phyloP scores from a whole-genome alignment of 805 yeast species.

The Wickerhamomyces bovis region DNA sequence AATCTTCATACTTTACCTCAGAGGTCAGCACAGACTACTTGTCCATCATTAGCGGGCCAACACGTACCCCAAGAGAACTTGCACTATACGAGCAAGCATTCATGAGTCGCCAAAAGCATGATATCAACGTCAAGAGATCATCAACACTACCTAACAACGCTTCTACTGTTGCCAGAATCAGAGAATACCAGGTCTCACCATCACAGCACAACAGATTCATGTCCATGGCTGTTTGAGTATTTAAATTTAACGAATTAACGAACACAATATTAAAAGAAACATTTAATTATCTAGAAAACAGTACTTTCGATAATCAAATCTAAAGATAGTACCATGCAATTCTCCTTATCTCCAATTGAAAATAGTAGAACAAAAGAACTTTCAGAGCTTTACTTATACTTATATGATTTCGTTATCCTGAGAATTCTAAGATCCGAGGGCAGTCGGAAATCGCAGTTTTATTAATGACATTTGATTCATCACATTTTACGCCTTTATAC shows the following conservation, averaged over 20 bases:
- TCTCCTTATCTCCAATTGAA: too few species aligned
- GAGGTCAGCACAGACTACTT: constrained; percentile 8
- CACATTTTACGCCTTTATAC: too few species aligned
- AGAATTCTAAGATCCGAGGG: background rate
- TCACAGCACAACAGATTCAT: constrained; percentile 8
- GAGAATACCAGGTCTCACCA: background rate
- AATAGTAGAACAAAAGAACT: too few species aligned
- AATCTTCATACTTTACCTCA: constrained; percentile 5
- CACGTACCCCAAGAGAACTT: constrained; percentile 8
- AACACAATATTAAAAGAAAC: background rate
- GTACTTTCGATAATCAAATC: too few species aligned
- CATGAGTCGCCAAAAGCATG: constrained; percentile 5
- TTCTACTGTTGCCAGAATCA: constrained; percentile 1
- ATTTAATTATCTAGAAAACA: too few species aligned
- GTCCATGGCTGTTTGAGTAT: constrained; percentile 5
- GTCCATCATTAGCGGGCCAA: constrained; percentile 8
- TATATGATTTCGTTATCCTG: too few species aligned
- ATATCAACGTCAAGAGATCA: constrained; percentile 15
- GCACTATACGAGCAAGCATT: constrained; percentile 11
- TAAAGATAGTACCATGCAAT: too few species aligned
- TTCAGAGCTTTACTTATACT: too few species aligned
- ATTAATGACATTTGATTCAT: too few species aligned
- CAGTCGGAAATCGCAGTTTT: background rate
- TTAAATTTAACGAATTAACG: background rate
- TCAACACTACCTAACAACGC: constrained; percentile 12